Percentiles rank a stretch among this genome's conserved stretches.
Evolutionary conservation across 2,329 filamentous ascomycete genomes (phyloP).

Genomic region (Ploettnerulaceae sp.): DNA sequence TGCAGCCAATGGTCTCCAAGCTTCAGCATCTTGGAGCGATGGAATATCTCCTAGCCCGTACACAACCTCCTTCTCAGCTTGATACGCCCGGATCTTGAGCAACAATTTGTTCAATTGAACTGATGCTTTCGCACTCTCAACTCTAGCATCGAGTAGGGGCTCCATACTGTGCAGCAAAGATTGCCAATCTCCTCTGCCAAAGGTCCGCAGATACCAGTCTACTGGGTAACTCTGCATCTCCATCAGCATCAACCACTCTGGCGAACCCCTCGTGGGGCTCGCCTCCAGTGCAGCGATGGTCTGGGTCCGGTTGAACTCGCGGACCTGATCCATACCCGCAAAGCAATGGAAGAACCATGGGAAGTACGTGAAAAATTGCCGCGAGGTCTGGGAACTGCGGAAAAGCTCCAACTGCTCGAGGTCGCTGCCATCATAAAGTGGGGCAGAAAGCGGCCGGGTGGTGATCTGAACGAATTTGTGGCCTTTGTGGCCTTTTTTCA

Average conservation of each 20-base stretch:
- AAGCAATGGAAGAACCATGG: slow-evolving; percentile 2
- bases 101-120: neutral
- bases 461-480: slow-evolving; percentile 1
- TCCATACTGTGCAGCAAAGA: neutral
- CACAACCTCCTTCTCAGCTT: neutral
- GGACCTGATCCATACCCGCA: neutral
- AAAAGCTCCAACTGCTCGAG: neutral
- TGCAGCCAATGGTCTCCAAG: neutral
- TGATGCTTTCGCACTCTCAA: neutral
- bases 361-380: neutral
- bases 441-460: neutral
- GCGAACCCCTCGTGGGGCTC: neutral
- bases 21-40: neutral
- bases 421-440: neutral
- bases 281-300: neutral
- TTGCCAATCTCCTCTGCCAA: neutral
- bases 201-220: neutral
- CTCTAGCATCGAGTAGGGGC: neutral
- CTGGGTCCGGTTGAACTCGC: neutral
- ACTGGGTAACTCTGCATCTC: neutral
- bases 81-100: neutral
- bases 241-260: neutral
- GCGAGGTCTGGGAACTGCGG: neutral
- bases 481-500: neutral
- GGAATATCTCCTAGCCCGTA: neutral